Evolutionary conservation across 2,329 filamentous ascomycete species (phyloP).

Genomic region (Tothia fuscella): DNA sequence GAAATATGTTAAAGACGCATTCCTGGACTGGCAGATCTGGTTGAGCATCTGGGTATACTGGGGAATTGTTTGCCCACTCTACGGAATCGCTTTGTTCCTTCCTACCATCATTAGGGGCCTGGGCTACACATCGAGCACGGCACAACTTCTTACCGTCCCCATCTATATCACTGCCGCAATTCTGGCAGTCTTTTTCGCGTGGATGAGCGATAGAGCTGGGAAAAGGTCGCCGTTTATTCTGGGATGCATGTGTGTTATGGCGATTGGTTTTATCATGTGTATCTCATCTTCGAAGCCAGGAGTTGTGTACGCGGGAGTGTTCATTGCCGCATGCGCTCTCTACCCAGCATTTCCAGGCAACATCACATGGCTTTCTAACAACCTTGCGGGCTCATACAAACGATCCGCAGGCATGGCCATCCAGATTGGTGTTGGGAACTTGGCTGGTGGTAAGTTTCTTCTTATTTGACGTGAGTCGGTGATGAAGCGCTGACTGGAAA

Average conservation of each 20-base stretch:
- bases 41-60: slow-evolving; percentile 4
- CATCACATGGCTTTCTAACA: slow-evolving; percentile 41
- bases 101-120: slow-evolving; percentile 32
- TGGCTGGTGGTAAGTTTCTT: slow-evolving; percentile 9
- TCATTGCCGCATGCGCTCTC: slow-evolving; percentile 27
- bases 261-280: slow-evolving; percentile 28
- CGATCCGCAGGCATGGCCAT: slow-evolving; percentile 37
- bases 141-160: slow-evolving; percentile 35
- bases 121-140: slow-evolving; percentile 29
- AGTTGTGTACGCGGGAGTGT: slow-evolving; percentile 25
- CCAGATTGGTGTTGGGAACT: slow-evolving; percentile 39
- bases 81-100: slow-evolving; percentile 12
- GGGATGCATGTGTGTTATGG: slow-evolving; percentile 19
- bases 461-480: no score
- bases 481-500: not conserved
- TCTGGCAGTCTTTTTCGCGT: slow-evolving; percentile 25
- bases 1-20: slow-evolving; percentile 10
- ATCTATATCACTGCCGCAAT: slow-evolving; percentile 29
- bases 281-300: slow-evolving; percentile 23
- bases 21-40: slow-evolving; percentile 11
- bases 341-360: slow-evolving; percentile 28
- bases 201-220: slow-evolving; percentile 21
- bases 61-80: slow-evolving; percentile 9
- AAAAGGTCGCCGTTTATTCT: slow-evolving; percentile 26
- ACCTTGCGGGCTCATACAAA: slow-evolving; percentile 42